These are phyloP conservation scores for Aspergillus neotritici DNA, from an alignment of 2,329 filamentous ascomycete species.

Conservation along the genomic window DNA sequence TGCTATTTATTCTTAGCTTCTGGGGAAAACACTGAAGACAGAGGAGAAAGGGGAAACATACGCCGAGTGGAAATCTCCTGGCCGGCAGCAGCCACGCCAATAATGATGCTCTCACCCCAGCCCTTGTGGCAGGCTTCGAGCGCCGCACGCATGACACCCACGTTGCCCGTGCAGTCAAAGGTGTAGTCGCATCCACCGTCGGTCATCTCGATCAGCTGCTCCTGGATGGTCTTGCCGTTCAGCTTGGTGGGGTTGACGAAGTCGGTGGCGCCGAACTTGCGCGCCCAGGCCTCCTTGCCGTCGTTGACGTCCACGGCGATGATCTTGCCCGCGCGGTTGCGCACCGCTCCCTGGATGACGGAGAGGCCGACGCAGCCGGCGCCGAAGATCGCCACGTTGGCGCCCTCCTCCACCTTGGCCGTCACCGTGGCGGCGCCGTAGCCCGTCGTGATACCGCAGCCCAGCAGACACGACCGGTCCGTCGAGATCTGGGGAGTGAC, in stretches of 20 bases:
- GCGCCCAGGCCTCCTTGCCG: conserved; percentile 81
- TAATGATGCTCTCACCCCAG: conserved; percentile 97
- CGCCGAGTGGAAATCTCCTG: conserved; percentile 92
- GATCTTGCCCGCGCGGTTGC: conserved; percentile 64
- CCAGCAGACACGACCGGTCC: conserved; percentile 92
- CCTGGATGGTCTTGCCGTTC: conserved; percentile 70
- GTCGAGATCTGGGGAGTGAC: conserved; percentile 87
- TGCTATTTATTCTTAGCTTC: conserved; percentile 47
- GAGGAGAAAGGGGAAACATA: conserved; percentile 48
- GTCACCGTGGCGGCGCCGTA: conserved; percentile 95
- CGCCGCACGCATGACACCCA: conserved; percentile 89
- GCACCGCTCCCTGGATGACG: conserved; percentile 88
- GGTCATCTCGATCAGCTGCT: conserved; percentile 93
- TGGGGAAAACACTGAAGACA: conserved; percentile 14
- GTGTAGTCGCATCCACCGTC: conserved; percentile 98
- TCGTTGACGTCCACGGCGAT: conserved; percentile 76
- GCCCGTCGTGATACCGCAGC: conserved; percentile 96
- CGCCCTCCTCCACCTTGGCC: conserved; percentile 82
- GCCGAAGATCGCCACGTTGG: conserved; percentile 87
- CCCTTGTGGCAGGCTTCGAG: conserved; percentile 99
- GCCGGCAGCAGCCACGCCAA: conserved; percentile 91
- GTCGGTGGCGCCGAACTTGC: conserved; percentile 92
- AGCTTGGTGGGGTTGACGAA: conserved; percentile 91
- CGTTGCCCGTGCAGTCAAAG: conserved; percentile 98
- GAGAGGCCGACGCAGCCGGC: conserved; percentile 93